Evolutionary conservation across 2,329 filamentous ascomycete species (phyloP).

Genomic region (Epichloe bromicola): DNA sequence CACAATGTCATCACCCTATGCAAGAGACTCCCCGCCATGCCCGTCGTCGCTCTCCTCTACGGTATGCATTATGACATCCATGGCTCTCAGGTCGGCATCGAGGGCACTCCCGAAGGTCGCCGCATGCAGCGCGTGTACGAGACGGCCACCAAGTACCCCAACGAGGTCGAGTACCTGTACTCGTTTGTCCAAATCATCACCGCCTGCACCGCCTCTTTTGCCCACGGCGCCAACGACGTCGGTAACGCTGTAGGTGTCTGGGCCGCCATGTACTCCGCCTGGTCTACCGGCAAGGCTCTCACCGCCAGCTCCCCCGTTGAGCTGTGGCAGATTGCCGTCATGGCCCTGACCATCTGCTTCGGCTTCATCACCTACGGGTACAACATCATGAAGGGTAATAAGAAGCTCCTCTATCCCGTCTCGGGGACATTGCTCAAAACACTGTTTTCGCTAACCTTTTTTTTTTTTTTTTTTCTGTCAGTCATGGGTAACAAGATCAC

Average conservation of each 20-base stretch:
- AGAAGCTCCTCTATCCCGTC: slow-evolving; percentile 11
- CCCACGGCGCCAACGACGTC: slow-evolving; percentile 67
- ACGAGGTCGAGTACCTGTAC: slow-evolving; percentile 58
- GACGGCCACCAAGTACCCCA: slow-evolving; percentile 50
- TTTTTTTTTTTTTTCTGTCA: slow-evolving; percentile 12
- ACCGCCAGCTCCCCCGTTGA: slow-evolving; percentile 53
- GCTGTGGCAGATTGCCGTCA: slow-evolving; percentile 63
- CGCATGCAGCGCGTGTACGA: slow-evolving; percentile 43
- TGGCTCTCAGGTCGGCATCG: slow-evolving; percentile 14
- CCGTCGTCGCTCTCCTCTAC: slow-evolving; percentile 53
- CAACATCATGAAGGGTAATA: slow-evolving; percentile 70
- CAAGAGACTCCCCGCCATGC: slow-evolving; percentile 56
- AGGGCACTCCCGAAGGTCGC: slow-evolving; percentile 11
- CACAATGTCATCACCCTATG: slow-evolving; percentile 52
- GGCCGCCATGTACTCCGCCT: slow-evolving; percentile 56
- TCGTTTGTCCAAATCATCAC: slow-evolving; percentile 54
- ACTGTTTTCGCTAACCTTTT: neutral
- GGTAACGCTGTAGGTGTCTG: slow-evolving; percentile 58
- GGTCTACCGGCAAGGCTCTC: slow-evolving; percentile 48
- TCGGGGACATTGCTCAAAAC: neutral
- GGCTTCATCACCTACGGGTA: slow-evolving; percentile 66
- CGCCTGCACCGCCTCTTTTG: slow-evolving; percentile 60
- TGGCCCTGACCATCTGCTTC: slow-evolving; percentile 48
- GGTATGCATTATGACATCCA: slow-evolving; percentile 76
- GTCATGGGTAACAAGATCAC: slow-evolving; percentile 76